Base-by-base conservation (phyloP, 2,329 filamentous ascomycete genomes). In the Cladobotryum protrusum region DNA sequence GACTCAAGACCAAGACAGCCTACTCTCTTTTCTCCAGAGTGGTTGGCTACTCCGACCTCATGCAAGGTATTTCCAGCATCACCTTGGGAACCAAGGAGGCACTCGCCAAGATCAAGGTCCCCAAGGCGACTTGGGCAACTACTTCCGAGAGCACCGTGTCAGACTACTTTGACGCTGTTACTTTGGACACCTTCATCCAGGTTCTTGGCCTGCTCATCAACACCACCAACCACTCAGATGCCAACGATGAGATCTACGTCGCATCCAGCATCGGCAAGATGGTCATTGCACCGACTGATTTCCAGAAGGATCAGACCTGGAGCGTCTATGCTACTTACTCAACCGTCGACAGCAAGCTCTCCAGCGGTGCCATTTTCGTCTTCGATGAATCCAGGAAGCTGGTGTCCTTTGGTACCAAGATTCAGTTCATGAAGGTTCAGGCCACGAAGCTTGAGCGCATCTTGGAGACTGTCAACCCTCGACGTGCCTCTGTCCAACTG, bases 181-280 rank as follows among this genome's bases (percentile, higher is more conserved):
- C 53, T 2, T 34, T 57, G n/a, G 57, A 59, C 20, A 56, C 52
- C 1, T 59, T 57, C 41, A 54, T 59, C 11, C 57, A 59, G 36
- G 57, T 58, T 11, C 44, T 55, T 2, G 57, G 57, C 24, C 50
- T 59, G 2, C 47, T 57, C 11, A 57, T 58, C 36, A 59, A 59
- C 47, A 49, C 49, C 19, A 57, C 43, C 41, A 47, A 48, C 29
- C 24, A 29, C 6, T 29, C 24, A 6, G 47, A 49, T 3, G 53
- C 49, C 17, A 43, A 52, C 14, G 52, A 55, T 11, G 56, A 56
- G 33, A 53, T 58, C 15, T 55, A 50, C 41, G 47, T 55, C 36
- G 53, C 53, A 5, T 50, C 53, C 4, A 47, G 51, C 18, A 52
- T 57, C 5, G 46, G 45, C n/a, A 54, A 54, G 29, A 51, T 52